A percentile compares a stretch with the other conserved stretches of the same genome.
Evolutionary conservation across 495 filamentous ascomycete species (phyloP).

Genomic region (Halenospora varia): DNA sequence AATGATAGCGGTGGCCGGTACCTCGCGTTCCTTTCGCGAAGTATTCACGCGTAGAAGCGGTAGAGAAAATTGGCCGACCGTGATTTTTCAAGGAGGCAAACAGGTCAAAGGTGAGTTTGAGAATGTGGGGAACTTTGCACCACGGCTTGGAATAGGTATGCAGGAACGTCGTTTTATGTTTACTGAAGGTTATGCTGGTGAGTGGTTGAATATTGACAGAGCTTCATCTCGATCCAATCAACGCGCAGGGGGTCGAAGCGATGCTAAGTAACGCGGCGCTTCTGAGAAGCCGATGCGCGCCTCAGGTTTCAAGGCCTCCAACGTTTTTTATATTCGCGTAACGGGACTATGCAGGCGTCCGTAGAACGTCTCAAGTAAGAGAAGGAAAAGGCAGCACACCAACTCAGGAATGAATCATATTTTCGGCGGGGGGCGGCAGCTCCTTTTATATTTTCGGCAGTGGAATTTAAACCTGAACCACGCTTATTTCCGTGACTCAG

Average conservation of each 20-base stretch:
- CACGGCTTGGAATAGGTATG: background rate
- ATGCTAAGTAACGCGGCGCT: background rate
- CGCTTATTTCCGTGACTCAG: conserved; percentile 23
- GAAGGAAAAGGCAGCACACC: conserved; percentile 22
- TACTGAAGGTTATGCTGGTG: background rate
- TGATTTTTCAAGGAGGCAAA: too few species aligned
- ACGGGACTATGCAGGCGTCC: background rate
- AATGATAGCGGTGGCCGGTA: conserved; percentile 20
- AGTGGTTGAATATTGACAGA: background rate
- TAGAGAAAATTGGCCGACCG: background rate
- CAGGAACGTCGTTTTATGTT: background rate
- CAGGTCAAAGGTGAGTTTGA: too few species aligned
- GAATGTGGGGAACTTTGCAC: too few species aligned
- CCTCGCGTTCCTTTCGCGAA: conserved; percentile 11
- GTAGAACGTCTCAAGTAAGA: background rate
- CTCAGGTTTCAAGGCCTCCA: too few species aligned
- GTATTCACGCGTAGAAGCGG: background rate
- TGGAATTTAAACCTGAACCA: background rate
- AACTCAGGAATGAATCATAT: conserved; percentile 7
- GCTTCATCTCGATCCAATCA: background rate
- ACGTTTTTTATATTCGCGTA: background rate
- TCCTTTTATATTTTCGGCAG: conserved; percentile 22
- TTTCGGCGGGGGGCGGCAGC: conserved; percentile 10
- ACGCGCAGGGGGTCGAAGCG: background rate
- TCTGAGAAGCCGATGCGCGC: too few species aligned